Evolutionary conservation across 2,329 filamentous ascomycete species (phyloP).

Genomic region (Venturia asperata): DNA sequence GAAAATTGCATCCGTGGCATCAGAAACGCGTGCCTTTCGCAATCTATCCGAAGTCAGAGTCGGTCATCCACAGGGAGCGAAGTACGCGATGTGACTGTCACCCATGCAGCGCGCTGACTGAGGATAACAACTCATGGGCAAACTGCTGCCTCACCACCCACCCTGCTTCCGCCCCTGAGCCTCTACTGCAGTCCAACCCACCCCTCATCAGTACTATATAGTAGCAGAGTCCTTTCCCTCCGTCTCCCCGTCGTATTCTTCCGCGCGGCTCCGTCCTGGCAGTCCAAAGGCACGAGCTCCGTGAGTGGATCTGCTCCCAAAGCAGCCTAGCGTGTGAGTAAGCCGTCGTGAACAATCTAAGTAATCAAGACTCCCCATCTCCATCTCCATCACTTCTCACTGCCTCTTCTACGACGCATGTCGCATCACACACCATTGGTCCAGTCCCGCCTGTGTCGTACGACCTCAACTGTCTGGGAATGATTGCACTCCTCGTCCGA

Average conservation of each 20-base stretch:
- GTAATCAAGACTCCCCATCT: not conserved
- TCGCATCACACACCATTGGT: not conserved
- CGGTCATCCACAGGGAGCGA: too few relatives aligned
- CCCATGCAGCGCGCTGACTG: too few relatives aligned
- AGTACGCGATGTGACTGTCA: too few relatives aligned
- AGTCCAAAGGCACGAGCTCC: not conserved
- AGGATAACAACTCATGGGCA: too few relatives aligned
- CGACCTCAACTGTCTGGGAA: not conserved
- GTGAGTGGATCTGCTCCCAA: not conserved
- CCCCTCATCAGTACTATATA: too few relatives aligned
- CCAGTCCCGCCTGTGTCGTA: not conserved
- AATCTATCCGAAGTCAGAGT: too few relatives aligned
- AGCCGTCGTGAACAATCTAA: slow-evolving; percentile 8
- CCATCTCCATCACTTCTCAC: not conserved
- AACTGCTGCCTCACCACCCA: too few relatives aligned
- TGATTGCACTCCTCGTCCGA: not conserved
- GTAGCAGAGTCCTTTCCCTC: not conserved
- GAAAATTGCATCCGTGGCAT: too few relatives aligned
- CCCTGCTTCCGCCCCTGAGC: too few relatives aligned
- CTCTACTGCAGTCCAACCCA: too few relatives aligned
- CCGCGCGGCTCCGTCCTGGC: not conserved
- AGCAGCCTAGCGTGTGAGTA: slow-evolving; percentile 12
- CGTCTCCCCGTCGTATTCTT: not conserved
- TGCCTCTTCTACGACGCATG: not conserved
- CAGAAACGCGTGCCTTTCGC: too few relatives aligned